phyloP scores from a whole-genome alignment of 1,284 basidiomycete genomes.

The Singerocomus inundabilis region DNA sequence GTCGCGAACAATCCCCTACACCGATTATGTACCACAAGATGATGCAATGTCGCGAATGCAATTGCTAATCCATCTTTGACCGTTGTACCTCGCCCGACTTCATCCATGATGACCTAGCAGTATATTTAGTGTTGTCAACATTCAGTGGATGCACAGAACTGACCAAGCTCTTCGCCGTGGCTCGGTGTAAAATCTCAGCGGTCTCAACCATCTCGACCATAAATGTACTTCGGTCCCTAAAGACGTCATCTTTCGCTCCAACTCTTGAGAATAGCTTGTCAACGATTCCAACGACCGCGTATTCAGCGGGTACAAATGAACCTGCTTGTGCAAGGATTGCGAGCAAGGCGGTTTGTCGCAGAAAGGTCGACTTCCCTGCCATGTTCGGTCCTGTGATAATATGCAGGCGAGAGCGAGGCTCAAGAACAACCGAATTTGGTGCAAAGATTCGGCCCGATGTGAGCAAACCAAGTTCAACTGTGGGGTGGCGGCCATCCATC shows the following conservation, averaged over 20 bases:
- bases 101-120: slow-evolving; percentile 90
- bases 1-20: slow-evolving; percentile 93
- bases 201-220: slow-evolving; percentile 93
- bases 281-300: slow-evolving; percentile 79
- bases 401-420: slow-evolving; percentile 59
- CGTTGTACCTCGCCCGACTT: slow-evolving; percentile 94
- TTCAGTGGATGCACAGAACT: slow-evolving; percentile 24
- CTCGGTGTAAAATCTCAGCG: slow-evolving; percentile 76
- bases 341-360: slow-evolving; percentile 91
- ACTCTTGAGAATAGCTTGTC: slow-evolving; percentile 92
- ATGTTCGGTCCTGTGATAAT: slow-evolving; percentile 97
- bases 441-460: slow-evolving; percentile 75
- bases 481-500: slow-evolving; percentile 83
- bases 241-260: slow-evolving; percentile 96
- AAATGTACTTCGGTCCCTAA: slow-evolving; percentile 90
- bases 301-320: slow-evolving; percentile 87
- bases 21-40: slow-evolving; percentile 71
- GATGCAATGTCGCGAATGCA: slow-evolving; percentile 87
- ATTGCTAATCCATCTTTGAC: slow-evolving; percentile 91
- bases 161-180: slow-evolving; percentile 80
- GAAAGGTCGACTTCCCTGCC: slow-evolving; percentile 91
- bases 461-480: slow-evolving; percentile 87
- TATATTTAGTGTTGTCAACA: slow-evolving; percentile 1
- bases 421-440: slow-evolving; percentile 76
- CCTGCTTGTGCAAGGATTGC: slow-evolving; percentile 91